Conservation (phyloP, 108 stramenopile genomes). For the Nitzschia sp. region DNA sequence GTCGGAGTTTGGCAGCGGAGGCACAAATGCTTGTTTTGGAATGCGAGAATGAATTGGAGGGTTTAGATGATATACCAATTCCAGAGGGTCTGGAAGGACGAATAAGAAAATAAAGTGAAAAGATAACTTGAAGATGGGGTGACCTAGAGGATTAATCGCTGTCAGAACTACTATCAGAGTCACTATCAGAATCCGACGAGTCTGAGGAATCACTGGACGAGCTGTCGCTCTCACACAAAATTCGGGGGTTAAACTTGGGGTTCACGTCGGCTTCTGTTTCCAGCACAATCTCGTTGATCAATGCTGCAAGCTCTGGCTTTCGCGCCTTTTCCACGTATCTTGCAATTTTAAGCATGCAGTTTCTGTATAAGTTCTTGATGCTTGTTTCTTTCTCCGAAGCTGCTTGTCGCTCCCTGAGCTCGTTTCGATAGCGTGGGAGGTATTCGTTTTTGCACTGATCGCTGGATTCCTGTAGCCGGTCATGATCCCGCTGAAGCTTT, state of each 20-base stretch:
- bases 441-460: slow-evolving; percentile 24
- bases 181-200: slow-evolving; percentile 6
- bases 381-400: slow-evolving; percentile 19
- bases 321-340: slow-evolving; percentile 13
- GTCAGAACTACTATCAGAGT: slow-evolving; percentile 15
- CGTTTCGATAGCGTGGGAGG: slow-evolving; percentile 30
- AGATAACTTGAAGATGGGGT: not conserved
- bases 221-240: slow-evolving; percentile 22
- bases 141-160: not conserved
- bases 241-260: slow-evolving; percentile 29
- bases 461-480: slow-evolving; percentile 14
- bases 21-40: not conserved
- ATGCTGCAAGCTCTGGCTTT: slow-evolving; percentile 7
- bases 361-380: slow-evolving; percentile 23
- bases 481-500: slow-evolving; percentile 30
- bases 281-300: slow-evolving; percentile 14
- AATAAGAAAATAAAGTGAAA: not conserved
- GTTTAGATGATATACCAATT: not conserved
- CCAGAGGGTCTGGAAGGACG: not conserved
- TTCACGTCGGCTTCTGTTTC: slow-evolving; percentile 27
- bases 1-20: not conserved
- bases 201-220: slow-evolving; percentile 4
- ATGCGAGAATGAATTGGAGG: not conserved
- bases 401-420: slow-evolving; percentile 21
- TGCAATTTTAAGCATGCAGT: slow-evolving; percentile 17